These are phyloP conservation scores for Fagopyrum esculentum DNA, from an alignment of 148 eudicot species.

Conservation along the genomic window DNA sequence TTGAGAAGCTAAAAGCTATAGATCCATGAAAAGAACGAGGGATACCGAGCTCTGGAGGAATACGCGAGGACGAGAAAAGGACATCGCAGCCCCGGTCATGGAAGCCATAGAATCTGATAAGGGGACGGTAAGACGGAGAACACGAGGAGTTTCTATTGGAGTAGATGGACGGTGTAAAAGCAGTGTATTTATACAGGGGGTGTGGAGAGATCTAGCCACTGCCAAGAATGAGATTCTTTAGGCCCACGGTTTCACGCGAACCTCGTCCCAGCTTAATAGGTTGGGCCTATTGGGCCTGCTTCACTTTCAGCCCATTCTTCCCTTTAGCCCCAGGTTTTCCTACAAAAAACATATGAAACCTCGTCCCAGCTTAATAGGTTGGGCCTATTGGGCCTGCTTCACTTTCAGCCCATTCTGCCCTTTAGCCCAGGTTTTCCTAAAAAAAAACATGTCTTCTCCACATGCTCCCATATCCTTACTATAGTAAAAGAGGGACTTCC, in stretches of 20 bases:
- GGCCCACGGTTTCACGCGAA: neutral
- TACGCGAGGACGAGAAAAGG: constrained; percentile 7
- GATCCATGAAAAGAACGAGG: constrained; percentile 8
- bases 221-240: neutral
- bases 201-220: neutral
- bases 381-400: neutral
- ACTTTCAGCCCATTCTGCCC: neutral
- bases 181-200: neutral
- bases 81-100: constrained; percentile 24
- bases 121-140: constrained; percentile 23
- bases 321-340: neutral
- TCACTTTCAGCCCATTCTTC: neutral
- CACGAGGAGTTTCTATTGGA: constrained; percentile 22
- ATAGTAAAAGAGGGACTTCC: too few relatives aligned
- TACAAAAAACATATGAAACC: neutral
- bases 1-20: neutral
- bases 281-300: neutral
- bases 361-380: neutral
- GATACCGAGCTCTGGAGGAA: constrained; percentile 21
- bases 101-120: constrained; percentile 29
- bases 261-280: neutral
- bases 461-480: too few relatives aligned
- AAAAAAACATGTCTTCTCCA: too few relatives aligned
- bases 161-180: neutral
- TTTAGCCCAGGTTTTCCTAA: neutral